phyloP scores from a whole-genome alignment of 371 early-diverging fungal genomes.

The Mucor indicus region DNA sequence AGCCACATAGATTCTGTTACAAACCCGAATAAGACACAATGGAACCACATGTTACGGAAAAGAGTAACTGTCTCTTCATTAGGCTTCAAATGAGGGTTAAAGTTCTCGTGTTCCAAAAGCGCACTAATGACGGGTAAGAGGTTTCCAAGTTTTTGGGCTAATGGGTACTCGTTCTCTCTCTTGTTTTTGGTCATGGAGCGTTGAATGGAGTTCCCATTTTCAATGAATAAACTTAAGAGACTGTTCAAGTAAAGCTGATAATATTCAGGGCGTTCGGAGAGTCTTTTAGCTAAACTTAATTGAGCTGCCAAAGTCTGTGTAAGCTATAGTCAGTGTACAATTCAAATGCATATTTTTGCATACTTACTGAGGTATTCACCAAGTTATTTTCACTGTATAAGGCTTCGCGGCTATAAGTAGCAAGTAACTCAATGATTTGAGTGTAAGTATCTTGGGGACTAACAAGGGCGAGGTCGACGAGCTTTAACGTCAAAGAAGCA shows the following conservation, averaged over 20 bases:
- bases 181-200: constrained; percentile 46
- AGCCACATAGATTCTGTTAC: constrained; percentile 76
- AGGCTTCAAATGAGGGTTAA: constrained; percentile 58
- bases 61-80: constrained; percentile 64
- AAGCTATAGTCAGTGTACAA: too few species aligned
- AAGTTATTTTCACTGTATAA: constrained; percentile 48
- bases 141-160: constrained; percentile 62
- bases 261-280: constrained; percentile 51
- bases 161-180: constrained; percentile 48
- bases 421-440: constrained; percentile 54
- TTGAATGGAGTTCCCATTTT: constrained; percentile 69
- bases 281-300: constrained; percentile 47
- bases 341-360: constrained; percentile 27
- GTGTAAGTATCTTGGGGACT: constrained; percentile 20
- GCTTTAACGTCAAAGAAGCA: constrained; percentile 40
- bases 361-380: constrained; percentile 33
- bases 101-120: constrained; percentile 58
- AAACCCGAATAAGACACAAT: constrained; percentile 76
- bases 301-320: constrained; percentile 21
- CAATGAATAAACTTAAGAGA: constrained; percentile 64
- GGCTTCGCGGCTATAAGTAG: constrained; percentile 48
- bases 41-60: constrained; percentile 91
- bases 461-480: constrained; percentile 52
- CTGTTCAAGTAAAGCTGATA: constrained; percentile 56
- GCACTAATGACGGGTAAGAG: constrained; percentile 66